Conservation (phyloP, 306 rosid species). For the Canavalia ensiformis region DNA sequence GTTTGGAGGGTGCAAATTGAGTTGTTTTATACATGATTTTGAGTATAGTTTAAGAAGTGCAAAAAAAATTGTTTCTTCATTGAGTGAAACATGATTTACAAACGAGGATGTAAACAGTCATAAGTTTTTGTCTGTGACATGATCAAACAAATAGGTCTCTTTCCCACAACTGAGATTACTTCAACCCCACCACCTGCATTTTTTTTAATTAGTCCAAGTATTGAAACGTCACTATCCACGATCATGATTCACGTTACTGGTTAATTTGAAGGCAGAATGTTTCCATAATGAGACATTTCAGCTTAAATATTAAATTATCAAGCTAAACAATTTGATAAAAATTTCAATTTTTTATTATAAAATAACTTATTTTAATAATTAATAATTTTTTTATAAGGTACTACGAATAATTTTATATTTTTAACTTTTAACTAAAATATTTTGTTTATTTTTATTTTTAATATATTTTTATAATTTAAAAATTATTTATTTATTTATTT, state of each 20-base stretch:
- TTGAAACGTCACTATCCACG: conserved; percentile 3
- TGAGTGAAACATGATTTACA: neutral
- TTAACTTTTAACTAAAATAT: too few relatives aligned
- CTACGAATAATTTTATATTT: too few relatives aligned
- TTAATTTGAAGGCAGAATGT: neutral
- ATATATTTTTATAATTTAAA: too few relatives aligned
- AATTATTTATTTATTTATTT: too few relatives aligned
- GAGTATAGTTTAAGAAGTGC: neutral
- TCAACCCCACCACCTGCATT: conserved; percentile 17
- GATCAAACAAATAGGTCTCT: conserved; percentile 42
- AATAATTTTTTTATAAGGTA: too few relatives aligned
- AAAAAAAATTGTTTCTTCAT: neutral
- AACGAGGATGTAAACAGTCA: neutral
- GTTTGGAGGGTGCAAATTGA: neutral
- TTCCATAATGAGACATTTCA: neutral
- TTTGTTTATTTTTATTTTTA: too few relatives aligned
- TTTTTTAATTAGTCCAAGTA: neutral
- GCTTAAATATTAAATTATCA: too few relatives aligned
- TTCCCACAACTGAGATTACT: conserved; percentile 26
- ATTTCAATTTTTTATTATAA: too few relatives aligned
- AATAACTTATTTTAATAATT: too few relatives aligned
- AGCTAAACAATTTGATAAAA: too few relatives aligned
- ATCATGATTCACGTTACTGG: neutral
- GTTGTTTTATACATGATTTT: neutral
- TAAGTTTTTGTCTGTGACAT: neutral